Evolutionary conservation across 768 basidiomycete genomes (phyloP), one percentile per base, ranked within the genome.

Genomic region (Punctularia strigosozonata): DNA sequence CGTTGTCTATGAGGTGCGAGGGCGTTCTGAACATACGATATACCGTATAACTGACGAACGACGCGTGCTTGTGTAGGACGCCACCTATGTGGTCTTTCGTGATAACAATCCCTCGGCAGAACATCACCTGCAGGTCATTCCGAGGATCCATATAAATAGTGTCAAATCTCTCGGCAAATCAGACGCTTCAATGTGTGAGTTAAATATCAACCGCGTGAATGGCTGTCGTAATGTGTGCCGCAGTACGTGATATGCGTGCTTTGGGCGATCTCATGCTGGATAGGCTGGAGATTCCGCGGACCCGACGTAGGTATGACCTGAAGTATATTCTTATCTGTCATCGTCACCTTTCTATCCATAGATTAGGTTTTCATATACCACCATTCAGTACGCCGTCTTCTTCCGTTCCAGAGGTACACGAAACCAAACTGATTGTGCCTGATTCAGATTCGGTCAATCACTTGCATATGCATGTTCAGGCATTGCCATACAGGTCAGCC

Each of bases 291-390:
- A 57, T 74, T n/a, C 60, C 62, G 5, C 41, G 45, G 10, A 39
- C 53, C 31, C 59, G 61, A 44, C 69, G 74, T 54, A 67, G 63
- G 80, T 77, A 46, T 42, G 7, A 21, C 37, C 36, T 40, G 25
- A 49, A 30, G 18, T 37, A 49, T 51, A 40, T n/a, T 25, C 13
- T 20, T 19, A 8, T 17, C 18, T 7, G 8, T 26, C 18, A 7
- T 22, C 21, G 7, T 36, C 17, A 19, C 13, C 23, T 3, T 17
- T 18, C 22, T 15, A 34, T 25, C 18, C 20, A 37, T 15, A 85
- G 85, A 44, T 64, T 86, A 61, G 84, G 85, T 1, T 88, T 86
- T 50, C 84, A 88, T 51, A 81, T 86, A 38, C 80, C 84, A 0
- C 85, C 85, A 0, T 83, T 80, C 56, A 78, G n/a, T n/a, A n/a